Conservation (phyloP, 2,329 filamentous ascomycete genomes). For the Nemania serpens region DNA sequence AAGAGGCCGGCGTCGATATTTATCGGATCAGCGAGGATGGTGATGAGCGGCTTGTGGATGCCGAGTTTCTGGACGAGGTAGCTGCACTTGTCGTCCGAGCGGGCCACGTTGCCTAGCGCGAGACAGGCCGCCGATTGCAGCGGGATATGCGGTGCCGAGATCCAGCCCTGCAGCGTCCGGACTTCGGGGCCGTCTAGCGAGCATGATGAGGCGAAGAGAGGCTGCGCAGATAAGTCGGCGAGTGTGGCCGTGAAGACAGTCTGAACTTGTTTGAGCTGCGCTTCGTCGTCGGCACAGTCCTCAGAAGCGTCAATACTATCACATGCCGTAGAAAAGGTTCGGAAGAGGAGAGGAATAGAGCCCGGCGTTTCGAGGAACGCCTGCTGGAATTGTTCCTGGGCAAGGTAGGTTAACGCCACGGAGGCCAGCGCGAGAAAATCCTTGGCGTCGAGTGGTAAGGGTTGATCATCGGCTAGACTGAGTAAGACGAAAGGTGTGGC, state of each 20-base stretch:
- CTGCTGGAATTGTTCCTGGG: constrained; percentile 56
- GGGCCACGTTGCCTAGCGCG: constrained; percentile 64
- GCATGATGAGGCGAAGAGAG: constrained; percentile 50
- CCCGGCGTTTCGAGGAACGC: constrained; percentile 48
- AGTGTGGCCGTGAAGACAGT: constrained; percentile 56
- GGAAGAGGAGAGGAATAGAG: constrained; percentile 51
- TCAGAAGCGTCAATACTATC: constrained; percentile 46
- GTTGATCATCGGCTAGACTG: constrained; percentile 49
- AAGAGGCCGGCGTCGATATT: constrained; percentile 55
- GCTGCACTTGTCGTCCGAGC: constrained; percentile 59
- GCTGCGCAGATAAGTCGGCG: constrained; percentile 56
- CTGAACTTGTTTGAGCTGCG: constrained; percentile 54
- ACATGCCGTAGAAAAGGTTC: constrained; percentile 54
- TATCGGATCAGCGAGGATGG: constrained; percentile 48
- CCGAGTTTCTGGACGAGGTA: constrained; percentile 54
- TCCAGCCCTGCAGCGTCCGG: constrained; percentile 53
- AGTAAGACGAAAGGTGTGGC: constrained; percentile 56
- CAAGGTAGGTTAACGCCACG: constrained; percentile 60
- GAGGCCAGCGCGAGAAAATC: constrained; percentile 58
- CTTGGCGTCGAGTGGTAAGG: constrained; percentile 53
- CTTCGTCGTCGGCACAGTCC: constrained; percentile 54
- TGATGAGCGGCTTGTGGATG: constrained; percentile 50
- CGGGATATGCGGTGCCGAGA: constrained; percentile 46
- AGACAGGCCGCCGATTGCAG: constrained; percentile 64
- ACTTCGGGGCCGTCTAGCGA: constrained; percentile 50